Percentiles rank a stretch among this genome's conserved stretches.
These are phyloP conservation scores for Coffea eugenioides DNA, from an alignment of 257 asterid genomes.

Conservation along the genomic window DNA sequence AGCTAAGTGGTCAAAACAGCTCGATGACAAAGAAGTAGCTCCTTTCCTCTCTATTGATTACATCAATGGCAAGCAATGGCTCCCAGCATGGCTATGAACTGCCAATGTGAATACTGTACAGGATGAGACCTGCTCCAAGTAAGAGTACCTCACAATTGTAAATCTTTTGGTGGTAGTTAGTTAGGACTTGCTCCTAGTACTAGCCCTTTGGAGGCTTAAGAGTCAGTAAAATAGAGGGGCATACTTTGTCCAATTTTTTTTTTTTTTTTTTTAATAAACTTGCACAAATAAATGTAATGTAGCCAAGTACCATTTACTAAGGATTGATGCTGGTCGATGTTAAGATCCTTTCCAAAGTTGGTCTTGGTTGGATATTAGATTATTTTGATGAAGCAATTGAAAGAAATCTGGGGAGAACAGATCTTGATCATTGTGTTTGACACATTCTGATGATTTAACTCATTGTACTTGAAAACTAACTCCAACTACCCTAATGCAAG, in stretches of 20 bases:
- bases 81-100: constrained; percentile 54
- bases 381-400: no score
- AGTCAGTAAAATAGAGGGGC: neutral
- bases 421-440: no score
- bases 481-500: no score
- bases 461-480: no score
- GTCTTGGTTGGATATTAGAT: neutral
- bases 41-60: constrained; percentile 49
- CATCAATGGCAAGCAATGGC: constrained; percentile 74
- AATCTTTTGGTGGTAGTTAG: neutral
- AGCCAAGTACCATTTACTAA: neutral
- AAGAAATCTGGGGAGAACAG: no score
- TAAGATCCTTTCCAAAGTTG: neutral
- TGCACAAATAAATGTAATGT: neutral
- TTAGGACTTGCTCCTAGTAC: neutral
- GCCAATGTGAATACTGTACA: neutral
- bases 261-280: no score
- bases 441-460: no score
- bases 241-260: neutral
- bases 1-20: constrained; percentile 66
- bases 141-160: neutral
- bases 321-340: neutral
- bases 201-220: neutral
- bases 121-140: neutral
- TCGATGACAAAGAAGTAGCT: constrained; percentile 53